These are phyloP conservation scores for Pezicula neosporulosa DNA, from an alignment of 2,329 filamentous ascomycete species.

Conservation along the genomic window DNA sequence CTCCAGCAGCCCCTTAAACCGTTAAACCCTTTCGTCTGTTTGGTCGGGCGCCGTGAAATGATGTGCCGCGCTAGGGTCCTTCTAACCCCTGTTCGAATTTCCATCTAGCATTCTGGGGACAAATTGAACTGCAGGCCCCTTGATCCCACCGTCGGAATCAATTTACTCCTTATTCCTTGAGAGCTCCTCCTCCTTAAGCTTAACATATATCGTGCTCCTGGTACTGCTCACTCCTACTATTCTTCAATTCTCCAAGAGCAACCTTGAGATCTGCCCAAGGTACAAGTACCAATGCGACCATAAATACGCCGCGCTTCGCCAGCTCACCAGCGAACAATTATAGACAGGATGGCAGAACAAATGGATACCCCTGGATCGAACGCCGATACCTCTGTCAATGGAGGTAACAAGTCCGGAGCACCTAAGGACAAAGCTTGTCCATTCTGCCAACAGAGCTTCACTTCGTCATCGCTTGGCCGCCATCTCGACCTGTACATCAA, in stretches of 20 bases:
- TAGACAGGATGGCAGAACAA: slow-evolving; percentile 26
- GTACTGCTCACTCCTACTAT: not conserved
- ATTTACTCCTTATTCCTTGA: not conserved
- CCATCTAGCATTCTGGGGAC: no score
- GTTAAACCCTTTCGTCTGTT: no score
- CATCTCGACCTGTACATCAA: slow-evolving; percentile 95
- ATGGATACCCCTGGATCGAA: slow-evolving; percentile 29
- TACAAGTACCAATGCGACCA: slow-evolving; percentile 19
- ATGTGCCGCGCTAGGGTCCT: no score
- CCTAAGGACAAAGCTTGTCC: slow-evolving; percentile 83
- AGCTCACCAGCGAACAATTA: slow-evolving; percentile 1
- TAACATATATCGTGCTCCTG: not conserved
- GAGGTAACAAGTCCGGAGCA: slow-evolving; percentile 18
- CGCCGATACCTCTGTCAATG: slow-evolving; percentile 27
- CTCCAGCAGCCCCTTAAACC: no score
- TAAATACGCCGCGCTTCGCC: slow-evolving; percentile 9
- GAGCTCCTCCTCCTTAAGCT: not conserved
- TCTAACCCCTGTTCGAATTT: no score
- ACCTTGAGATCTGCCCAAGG: not conserved
- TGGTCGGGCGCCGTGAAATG: no score
- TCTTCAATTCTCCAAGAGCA: not conserved
- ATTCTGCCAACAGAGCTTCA: slow-evolving; percentile 87
- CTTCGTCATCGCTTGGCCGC: slow-evolving; percentile 86
- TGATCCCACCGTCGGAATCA: no score
- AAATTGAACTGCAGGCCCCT: no score